Percentiles rank a stretch among this genome's conserved stretches.
These are phyloP conservation scores for Capsicum rhomboideum DNA, from an alignment of 257 asterid species.

Conservation along the genomic window DNA sequence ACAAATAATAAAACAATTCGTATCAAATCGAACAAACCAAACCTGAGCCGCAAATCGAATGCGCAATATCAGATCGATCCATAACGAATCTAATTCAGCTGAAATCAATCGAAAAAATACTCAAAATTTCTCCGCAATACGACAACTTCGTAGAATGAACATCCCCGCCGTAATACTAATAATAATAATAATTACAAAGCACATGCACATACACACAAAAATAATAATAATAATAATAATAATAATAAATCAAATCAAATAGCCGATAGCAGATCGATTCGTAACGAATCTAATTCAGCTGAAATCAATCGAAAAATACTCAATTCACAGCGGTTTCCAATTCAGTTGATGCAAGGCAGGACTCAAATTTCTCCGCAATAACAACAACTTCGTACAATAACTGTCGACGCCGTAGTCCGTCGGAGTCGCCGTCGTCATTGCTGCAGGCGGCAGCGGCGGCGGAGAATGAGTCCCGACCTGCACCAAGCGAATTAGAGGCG, in stretches of 20 bases:
- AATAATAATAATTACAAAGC: too few relatives aligned
- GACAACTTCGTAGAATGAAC: too few relatives aligned
- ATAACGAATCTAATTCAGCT: background rate
- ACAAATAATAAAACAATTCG: background rate
- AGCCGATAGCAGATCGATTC: background rate
- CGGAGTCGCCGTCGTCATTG: background rate
- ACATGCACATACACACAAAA: too few relatives aligned
- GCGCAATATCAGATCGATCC: too few relatives aligned
- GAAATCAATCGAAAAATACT: background rate
- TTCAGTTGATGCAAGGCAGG: slow-evolving; percentile 31
- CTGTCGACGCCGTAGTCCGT: background rate
- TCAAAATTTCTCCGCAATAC: background rate
- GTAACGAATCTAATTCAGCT: background rate
- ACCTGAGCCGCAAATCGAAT: too few relatives aligned
- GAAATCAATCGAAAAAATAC: background rate
- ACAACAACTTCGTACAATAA: too few relatives aligned
- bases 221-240: too few relatives aligned
- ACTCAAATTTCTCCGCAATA: background rate
- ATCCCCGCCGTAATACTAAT: background rate
- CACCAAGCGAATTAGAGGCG: slow-evolving; percentile 67
- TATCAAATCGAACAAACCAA: background rate
- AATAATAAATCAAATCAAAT: too few relatives aligned
- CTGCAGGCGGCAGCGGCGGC: background rate
- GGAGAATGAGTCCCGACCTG: slow-evolving; percentile 41
- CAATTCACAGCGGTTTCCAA: slow-evolving; percentile 11